Evolutionary conservation across 169 alveolate species (phyloP).

Genomic region (Miamiensis avidus): DNA sequence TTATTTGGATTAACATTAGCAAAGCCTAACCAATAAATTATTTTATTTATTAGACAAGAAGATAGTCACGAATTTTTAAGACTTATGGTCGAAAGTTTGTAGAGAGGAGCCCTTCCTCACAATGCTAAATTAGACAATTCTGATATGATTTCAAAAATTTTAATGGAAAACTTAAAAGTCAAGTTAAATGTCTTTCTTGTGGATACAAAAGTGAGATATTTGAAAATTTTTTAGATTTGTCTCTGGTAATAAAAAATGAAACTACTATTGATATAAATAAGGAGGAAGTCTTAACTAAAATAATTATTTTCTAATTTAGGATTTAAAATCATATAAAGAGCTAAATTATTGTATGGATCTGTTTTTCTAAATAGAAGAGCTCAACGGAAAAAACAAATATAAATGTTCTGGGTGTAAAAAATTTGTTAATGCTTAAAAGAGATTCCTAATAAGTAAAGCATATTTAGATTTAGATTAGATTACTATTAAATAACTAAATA

Average conservation of each 20-base stretch:
- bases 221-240: constrained; percentile 12
- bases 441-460: constrained; percentile 10
- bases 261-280: neutral
- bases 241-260: constrained; percentile 4
- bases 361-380: constrained; percentile 9
- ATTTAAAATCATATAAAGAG: neutral
- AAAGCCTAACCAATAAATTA: too few species aligned
- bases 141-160: constrained; percentile 11
- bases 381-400: constrained; percentile 19
- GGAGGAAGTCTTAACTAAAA: neutral
- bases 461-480: neutral
- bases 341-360: neutral
- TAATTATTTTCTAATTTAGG: constrained; percentile 2
- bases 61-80: constrained; percentile 26
- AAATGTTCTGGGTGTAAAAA: constrained; percentile 21
- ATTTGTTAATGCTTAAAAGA: constrained; percentile 19
- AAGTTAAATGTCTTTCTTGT: constrained; percentile 21
- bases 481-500: neutral
- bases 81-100: constrained; percentile 3
- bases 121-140: constrained; percentile 9
- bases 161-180: constrained; percentile 6
- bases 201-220: neutral
- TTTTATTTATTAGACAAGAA: neutral
- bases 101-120: constrained; percentile 6
- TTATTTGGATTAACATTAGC: neutral